Conservation (phyloP, 306 rosid species). For the Luffa aegyptiaca region DNA sequence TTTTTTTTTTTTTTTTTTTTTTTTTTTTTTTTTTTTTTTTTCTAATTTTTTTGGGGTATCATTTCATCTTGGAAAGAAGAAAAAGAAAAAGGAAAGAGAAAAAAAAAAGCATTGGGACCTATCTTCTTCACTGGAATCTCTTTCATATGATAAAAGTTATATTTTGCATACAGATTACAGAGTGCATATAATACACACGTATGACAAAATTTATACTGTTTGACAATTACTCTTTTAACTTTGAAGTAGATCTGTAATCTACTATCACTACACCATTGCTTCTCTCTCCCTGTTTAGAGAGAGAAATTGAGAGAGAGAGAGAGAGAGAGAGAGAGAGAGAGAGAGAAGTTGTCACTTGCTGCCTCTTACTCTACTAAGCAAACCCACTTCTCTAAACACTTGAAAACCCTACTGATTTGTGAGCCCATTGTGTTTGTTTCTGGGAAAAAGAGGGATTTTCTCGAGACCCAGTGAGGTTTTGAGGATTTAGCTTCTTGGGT, state of each 20-base stretch:
- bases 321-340: slow-evolving; percentile 1
- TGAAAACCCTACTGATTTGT: slow-evolving; percentile 2
- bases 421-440: slow-evolving; percentile 5
- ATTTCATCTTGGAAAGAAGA: neutral
- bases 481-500: neutral
- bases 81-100: neutral
- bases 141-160: slow-evolving; percentile 4
- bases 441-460: neutral
- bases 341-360: neutral
- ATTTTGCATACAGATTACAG: neutral
- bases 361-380: slow-evolving; percentile 1
- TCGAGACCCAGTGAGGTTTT: neutral
- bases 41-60: neutral
- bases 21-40: neutral
- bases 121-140: slow-evolving; percentile 6
- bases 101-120: neutral
- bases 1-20: neutral
- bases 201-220: slow-evolving; percentile 9
- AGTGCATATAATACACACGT: neutral
- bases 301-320: neutral
- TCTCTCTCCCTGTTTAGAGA: slow-evolving; percentile 1
- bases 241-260: slow-evolving; percentile 11
- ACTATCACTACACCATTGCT: neutral
- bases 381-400: neutral
- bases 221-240: slow-evolving; percentile 10